These are phyloP conservation scores for Pyricularia sp. DNA, from an alignment of 2,329 filamentous ascomycete species.

Conservation along the genomic window DNA sequence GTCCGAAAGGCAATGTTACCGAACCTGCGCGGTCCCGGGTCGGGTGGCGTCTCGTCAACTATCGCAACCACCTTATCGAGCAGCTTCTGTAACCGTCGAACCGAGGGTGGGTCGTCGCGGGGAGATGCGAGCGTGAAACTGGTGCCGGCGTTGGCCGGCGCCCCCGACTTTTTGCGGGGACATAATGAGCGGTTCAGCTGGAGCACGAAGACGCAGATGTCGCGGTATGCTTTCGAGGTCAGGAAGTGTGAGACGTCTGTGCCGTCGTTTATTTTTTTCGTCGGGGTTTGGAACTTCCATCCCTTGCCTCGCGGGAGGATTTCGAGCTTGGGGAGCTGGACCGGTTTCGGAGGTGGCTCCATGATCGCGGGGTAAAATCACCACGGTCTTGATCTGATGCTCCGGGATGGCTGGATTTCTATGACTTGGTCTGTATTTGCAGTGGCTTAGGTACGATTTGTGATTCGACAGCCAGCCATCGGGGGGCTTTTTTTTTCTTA, in stretches of 20 bases:
- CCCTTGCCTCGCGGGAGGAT: slow-evolving; percentile 36
- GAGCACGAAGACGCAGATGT: slow-evolving; percentile 78
- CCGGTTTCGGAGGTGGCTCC: slow-evolving; percentile 1
- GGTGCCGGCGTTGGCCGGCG: slow-evolving; percentile 24
- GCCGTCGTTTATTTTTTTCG: slow-evolving; percentile 77
- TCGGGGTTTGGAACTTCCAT: slow-evolving; percentile 56
- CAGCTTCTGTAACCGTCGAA: slow-evolving; percentile 57
- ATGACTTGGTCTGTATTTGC: neutral
- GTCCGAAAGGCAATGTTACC: slow-evolving; percentile 84
- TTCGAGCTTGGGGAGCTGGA: slow-evolving; percentile 27
- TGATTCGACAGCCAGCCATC: neutral
- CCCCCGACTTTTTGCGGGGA: slow-evolving; percentile 44
- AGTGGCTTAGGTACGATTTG: neutral
- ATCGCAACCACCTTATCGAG: slow-evolving; percentile 55
- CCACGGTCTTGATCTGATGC: neutral
- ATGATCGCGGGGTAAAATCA: neutral
- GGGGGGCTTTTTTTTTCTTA: neutral
- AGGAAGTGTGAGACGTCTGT: slow-evolving; percentile 76
- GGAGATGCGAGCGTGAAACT: slow-evolving; percentile 35
- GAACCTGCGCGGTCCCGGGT: slow-evolving; percentile 78
- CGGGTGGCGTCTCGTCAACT: slow-evolving; percentile 72
- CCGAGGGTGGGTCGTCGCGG: slow-evolving; percentile 39
- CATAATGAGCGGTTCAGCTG: slow-evolving; percentile 86
- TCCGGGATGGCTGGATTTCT: neutral
- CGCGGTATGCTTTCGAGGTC: slow-evolving; percentile 70